Base-by-base conservation (phyloP, 768 basidiomycete genomes). In the Pisolithus albus region DNA sequence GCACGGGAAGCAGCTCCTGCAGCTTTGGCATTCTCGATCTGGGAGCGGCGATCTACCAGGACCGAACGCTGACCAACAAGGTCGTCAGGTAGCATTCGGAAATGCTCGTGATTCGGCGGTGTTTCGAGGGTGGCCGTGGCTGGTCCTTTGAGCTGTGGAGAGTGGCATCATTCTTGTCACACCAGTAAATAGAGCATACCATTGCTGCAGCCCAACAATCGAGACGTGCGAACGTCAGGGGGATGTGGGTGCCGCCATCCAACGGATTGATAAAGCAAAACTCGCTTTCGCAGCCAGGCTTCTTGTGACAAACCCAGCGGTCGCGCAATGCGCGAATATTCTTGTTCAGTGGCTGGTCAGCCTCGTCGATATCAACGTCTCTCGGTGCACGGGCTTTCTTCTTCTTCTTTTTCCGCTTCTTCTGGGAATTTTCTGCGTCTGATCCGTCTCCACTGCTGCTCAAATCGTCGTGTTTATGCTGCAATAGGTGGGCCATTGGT, bases 191-290 rank as follows among this genome's bases (percentile, higher is more conserved):
- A 18, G 16, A 37, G 0, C 21, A 32, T 15, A 46, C 51, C 45
- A 52, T 36, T 3, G 45, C 32, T n/a, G 51, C 18, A 2, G 51
- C 51, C 44, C 51, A 52, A 32, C 51, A 52, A 15, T 52, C 51
- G 9, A 52, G 24, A 34, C 23, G 18, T 2, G 19, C 4, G 8
- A 34, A 37, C 16, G 7, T 19, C 7, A 52, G 51, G 32, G 45
- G 51, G 21, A 46, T 16, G 37, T 46, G 45, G n/a, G 21, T 44
- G 21, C 36, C 11, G 15, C 42, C 18, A 9, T 44, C 37, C 36
- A 16, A 19, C 19, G 32, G 42, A 38, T 39, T 45, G 9, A 46
- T 19, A 24, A 24, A 52, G 45, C 43, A 46, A 21, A n/a, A 44
- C 36, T 30, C 32, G 4, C 41, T 51, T 32, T 24, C 9, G 42